Evolutionary conservation across 2,329 filamentous ascomycete species (phyloP).

Genomic region (Phyllosticta paracitricarpa): DNA sequence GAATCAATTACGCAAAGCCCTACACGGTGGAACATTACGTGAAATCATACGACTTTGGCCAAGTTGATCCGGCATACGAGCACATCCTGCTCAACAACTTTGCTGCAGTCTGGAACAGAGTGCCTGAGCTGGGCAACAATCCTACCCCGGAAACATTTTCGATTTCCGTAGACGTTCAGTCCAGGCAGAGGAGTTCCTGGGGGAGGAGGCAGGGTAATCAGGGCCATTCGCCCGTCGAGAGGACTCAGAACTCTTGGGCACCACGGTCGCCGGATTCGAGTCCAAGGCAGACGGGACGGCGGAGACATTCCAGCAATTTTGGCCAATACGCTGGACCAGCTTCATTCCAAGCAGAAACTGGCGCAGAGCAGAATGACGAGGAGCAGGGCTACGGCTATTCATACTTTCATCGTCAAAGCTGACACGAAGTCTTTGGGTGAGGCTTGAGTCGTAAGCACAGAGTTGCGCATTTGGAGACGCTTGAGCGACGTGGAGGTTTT

Average conservation of each 20-base stretch:
- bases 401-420: background rate
- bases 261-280: background rate
- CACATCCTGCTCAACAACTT: background rate
- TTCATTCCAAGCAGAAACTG: background rate
- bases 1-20: constrained; percentile 18
- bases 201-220: background rate
- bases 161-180: background rate
- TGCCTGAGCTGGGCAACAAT: background rate
- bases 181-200: background rate
- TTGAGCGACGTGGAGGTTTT: background rate
- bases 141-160: background rate
- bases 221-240: background rate
- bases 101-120: background rate
- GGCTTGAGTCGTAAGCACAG: background rate
- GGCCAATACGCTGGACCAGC: background rate
- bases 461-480: background rate
- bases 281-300: background rate
- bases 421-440: background rate
- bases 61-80: constrained; percentile 6
- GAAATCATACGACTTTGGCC: constrained; percentile 19
- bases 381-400: background rate
- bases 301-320: background rate
- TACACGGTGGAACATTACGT: constrained; percentile 23
- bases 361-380: background rate
- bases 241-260: background rate